These are phyloP conservation scores for Boletus smithii DNA, from an alignment of 1,284 basidiomycete species.

Conservation along the genomic window DNA sequence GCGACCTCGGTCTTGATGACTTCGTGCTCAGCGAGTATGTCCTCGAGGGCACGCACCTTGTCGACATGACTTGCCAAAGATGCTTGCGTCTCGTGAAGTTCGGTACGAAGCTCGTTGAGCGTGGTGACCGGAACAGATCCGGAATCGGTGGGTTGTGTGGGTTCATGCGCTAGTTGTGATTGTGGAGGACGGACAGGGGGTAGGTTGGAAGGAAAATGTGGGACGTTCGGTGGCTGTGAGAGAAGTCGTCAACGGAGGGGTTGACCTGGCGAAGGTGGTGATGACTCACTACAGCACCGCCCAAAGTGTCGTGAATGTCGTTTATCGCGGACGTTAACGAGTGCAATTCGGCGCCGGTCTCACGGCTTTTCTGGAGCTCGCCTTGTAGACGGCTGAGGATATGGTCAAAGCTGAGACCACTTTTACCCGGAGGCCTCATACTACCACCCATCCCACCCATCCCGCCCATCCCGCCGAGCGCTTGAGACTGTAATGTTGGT, in stretches of 20 bases:
- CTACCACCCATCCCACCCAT: constrained; percentile 73
- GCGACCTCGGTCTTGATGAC: constrained; percentile 79
- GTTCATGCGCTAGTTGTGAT: constrained; percentile 38
- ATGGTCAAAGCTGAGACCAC: constrained; percentile 79
- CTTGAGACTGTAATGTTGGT: constrained; percentile 54
- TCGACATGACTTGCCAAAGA: constrained; percentile 80
- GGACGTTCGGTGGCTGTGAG: constrained; percentile 52
- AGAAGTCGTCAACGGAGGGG: constrained; percentile 8
- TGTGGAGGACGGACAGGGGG: constrained; percentile 66
- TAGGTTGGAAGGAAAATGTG: constrained; percentile 57
- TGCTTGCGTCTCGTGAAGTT: constrained; percentile 83
- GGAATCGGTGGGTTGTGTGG: constrained; percentile 18
- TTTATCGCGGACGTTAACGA: constrained; percentile 79
- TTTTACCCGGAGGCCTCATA: constrained; percentile 68
- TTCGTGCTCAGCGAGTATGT: constrained; percentile 85
- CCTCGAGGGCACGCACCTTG: constrained; percentile 82
- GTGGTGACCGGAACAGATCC: constrained; percentile 26
- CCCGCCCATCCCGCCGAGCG: constrained; percentile 67
- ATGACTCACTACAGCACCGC: constrained; percentile 70
- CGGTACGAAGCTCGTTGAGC: constrained; percentile 62
- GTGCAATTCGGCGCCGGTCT: constrained; percentile 88
- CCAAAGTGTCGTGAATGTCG: constrained; percentile 90
- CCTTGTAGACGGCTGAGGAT: constrained; percentile 78
- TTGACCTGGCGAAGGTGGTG: neutral
- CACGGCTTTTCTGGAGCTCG: constrained; percentile 91